Evolutionary conservation across 352 stramenopile genomes (phyloP), one percentile per base, ranked within the genome.

Genomic region (Globisporangium megalacanthum): DNA sequence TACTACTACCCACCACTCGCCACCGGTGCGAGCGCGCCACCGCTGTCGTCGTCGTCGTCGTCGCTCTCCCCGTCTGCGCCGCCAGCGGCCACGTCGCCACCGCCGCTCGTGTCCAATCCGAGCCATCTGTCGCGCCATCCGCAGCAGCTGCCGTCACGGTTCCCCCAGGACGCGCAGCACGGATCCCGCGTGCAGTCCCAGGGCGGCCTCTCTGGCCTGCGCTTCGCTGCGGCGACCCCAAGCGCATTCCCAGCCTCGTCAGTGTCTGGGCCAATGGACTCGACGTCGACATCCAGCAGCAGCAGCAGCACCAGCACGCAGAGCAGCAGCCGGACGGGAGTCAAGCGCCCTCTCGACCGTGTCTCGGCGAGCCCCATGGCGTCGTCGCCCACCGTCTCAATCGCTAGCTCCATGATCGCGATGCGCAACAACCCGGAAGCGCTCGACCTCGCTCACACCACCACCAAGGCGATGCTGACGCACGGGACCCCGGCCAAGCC

Each of bases 341-440:
- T 74, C 29, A 90, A 88, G 62, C 74, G 80, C 3, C 59, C 62
- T 11, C 70, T 67, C 56, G 69, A 82, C 15, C 56, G 46, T n/a
- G 49, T 58, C 33, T 19, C 48, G 17, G 45, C 56, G 52, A 56
- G 42, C 60, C 47, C 68, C 19, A 70, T 70, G 58, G 48, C 64
- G 29, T 86, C 76, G n/a, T 29, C 25, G 25, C 65, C 79, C 9
- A 82, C 75, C 1, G 60, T 72, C 0, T 70, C 75, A 13, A 71
- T 87, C 11, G 78, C 73, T 31, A 84, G 67, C 50, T 91, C 80
- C 22, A 88, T 91, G 78, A 52, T 91, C 52, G 73, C 78, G 17
- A 91, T 91, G 80, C 72, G 72, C 3, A 66, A 64, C 49, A 60
- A 65, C 14, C 39, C 65, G 3, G 52, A 57, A 20, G 36, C 62